Percentiles rank a stretch among this genome's conserved stretches.
Conservation (phyloP, 2,329 filamentous ascomycete genomes). For the Exophiala mesophila region DNA sequence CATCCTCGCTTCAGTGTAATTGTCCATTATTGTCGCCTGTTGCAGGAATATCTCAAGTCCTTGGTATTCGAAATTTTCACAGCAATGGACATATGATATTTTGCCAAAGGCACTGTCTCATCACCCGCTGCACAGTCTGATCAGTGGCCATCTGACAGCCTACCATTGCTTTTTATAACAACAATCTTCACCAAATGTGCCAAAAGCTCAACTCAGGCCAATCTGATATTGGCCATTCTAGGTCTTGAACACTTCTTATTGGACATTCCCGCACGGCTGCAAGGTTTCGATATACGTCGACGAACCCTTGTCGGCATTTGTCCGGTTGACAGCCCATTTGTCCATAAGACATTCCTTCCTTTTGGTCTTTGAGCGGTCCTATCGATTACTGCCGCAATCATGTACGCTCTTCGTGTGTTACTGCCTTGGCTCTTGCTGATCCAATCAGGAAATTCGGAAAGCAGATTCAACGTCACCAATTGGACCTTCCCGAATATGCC, state of each 20-base stretch:
- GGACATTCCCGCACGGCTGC: background rate
- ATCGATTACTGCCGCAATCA: constrained; percentile 12
- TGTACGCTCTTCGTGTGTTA: constrained; percentile 20
- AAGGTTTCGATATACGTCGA: constrained; percentile 6
- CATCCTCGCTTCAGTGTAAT: constrained; percentile 1
- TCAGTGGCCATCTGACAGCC: too few species aligned
- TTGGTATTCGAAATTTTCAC: constrained; percentile 18
- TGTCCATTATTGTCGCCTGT: too few species aligned
- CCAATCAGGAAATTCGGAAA: constrained; percentile 93
- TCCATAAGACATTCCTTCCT: background rate
- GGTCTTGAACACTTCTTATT: constrained; percentile 7
- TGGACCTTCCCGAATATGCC: constrained; percentile 98
- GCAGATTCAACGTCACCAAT: constrained; percentile 97
- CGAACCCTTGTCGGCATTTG: constrained; percentile 7
- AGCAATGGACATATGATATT: constrained; percentile 5
- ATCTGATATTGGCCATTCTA: constrained; percentile 6
- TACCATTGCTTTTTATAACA: too few species aligned
- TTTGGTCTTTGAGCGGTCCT: constrained; percentile 1
- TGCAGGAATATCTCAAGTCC: constrained; percentile 2
- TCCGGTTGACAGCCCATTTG: background rate
- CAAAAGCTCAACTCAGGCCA: constrained; percentile 4
- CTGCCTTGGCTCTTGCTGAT: constrained; percentile 12
- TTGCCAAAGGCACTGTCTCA: constrained; percentile 2
- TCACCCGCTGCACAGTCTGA: constrained; percentile 7
- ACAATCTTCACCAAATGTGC: constrained; percentile 14